phyloP scores from a whole-genome alignment of 116 monocot species.

The Iris pallida region DNA sequence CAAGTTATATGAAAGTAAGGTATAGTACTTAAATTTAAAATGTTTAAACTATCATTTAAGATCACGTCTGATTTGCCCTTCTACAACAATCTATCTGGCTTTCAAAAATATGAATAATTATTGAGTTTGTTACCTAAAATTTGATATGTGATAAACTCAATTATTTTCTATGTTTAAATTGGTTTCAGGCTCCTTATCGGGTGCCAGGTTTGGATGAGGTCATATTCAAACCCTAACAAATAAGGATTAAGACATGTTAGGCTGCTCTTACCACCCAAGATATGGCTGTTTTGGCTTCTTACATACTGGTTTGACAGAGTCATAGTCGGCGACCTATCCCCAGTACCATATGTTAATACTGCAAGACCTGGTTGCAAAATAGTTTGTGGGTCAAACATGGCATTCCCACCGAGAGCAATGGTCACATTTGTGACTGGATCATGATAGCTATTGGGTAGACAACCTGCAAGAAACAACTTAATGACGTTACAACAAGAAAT shows the following conservation, averaged over 20 bases:
- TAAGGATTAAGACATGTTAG: slow-evolving; percentile 10
- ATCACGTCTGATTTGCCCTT: no score
- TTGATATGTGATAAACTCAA: no score
- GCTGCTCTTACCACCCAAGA: background rate
- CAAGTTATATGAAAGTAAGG: no score
- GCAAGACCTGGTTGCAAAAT: background rate
- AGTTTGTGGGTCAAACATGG: background rate
- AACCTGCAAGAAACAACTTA: slow-evolving; percentile 15
- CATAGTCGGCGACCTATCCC: background rate
- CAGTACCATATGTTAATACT: background rate
- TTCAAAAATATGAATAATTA: no score
- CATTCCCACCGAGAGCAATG: slow-evolving; percentile 4
- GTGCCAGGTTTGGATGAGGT: background rate
- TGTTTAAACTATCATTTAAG: no score
- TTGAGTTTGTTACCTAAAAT: no score
- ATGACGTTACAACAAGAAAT: background rate
- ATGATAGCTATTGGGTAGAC: slow-evolving; percentile 11
- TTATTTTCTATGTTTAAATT: background rate
- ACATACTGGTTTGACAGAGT: background rate
- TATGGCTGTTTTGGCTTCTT: background rate
- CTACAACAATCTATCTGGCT: no score
- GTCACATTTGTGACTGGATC: slow-evolving; percentile 2
- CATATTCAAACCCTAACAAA: background rate
- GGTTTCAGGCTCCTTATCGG: background rate
- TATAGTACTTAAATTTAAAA: no score